A percentile compares a stretch with the other conserved stretches of the same genome.
phyloP scores from a whole-genome alignment of 192 early-diverging fungal species.

The Paraglomus occultum region DNA sequence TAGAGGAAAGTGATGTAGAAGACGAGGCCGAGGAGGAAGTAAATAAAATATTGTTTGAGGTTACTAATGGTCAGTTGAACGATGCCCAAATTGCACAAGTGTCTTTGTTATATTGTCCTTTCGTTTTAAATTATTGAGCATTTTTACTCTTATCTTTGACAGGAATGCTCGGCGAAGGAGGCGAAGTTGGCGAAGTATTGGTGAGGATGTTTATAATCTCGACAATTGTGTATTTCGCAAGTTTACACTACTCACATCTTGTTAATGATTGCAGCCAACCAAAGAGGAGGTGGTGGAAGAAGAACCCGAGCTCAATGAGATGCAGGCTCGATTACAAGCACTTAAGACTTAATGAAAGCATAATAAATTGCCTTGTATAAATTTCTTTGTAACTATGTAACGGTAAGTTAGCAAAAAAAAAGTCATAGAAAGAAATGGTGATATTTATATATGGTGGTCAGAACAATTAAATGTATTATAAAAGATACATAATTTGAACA shows the following conservation, averaged over 20 bases:
- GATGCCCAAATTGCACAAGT: not conserved
- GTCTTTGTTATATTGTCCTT: slow-evolving; percentile 3
- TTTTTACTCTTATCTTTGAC: not conserved
- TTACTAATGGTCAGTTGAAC: slow-evolving; percentile 72
- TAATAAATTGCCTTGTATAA: not conserved
- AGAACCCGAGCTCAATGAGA: slow-evolving; percentile 76
- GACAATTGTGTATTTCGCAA: not conserved
- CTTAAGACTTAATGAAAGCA: slow-evolving; percentile 52
- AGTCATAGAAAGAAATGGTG: not conserved
- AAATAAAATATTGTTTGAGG: slow-evolving; percentile 82
- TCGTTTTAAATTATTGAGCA: not conserved
- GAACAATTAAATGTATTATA: too few species aligned
- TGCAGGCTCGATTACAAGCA: slow-evolving; percentile 84
- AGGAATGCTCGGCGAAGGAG: slow-evolving; percentile 59
- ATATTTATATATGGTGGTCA: too few species aligned
- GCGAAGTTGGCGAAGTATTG: slow-evolving; percentile 54
- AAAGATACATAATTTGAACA: too few species aligned
- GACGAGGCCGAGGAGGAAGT: slow-evolving; percentile 95
- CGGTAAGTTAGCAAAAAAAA: not conserved
- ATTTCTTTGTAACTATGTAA: not conserved
- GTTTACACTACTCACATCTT: not conserved
- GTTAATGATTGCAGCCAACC: slow-evolving; percentile 34
- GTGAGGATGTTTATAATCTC: slow-evolving; percentile 35
- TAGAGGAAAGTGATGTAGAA: slow-evolving; percentile 89
- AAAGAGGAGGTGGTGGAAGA: slow-evolving; percentile 61